A percentile compares a stretch with the other conserved stretches of the same genome.
These are phyloP conservation scores for Phytophthora chlamydospora DNA, from an alignment of 352 stramenopile species.

Conservation along the genomic window DNA sequence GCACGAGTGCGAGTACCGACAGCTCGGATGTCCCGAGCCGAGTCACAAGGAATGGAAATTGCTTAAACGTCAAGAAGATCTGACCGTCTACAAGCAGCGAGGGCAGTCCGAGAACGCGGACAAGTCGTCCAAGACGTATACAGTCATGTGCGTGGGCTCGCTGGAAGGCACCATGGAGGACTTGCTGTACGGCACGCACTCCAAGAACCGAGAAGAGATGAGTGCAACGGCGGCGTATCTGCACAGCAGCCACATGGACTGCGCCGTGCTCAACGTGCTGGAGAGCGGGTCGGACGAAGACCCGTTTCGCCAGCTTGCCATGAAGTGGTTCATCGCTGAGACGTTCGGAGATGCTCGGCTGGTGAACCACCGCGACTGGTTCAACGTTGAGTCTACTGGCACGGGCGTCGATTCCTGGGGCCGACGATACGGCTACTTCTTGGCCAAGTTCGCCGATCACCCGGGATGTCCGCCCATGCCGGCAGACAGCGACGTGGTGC, in stretches of 20 bases:
- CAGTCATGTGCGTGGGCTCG: constrained; percentile 48
- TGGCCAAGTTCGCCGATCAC: constrained; percentile 44
- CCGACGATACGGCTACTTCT: constrained; percentile 59
- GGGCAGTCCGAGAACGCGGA: not conserved
- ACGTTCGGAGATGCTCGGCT: constrained; percentile 45
- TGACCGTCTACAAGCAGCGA: constrained; percentile 34
- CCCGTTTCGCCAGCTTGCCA: constrained; percentile 49
- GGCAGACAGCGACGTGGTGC: constrained; percentile 35
- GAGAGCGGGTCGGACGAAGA: constrained; percentile 42
- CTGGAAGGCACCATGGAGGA: constrained; percentile 60
- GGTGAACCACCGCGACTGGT: constrained; percentile 66
- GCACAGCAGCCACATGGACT: constrained; percentile 48
- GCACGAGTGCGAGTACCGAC: constrained; percentile 46
- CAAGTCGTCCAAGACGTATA: constrained; percentile 26
- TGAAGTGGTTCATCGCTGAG: constrained; percentile 61
- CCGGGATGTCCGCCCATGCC: constrained; percentile 48
- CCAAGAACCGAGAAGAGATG: constrained; percentile 47
- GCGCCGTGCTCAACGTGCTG: constrained; percentile 46
- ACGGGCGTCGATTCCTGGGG: constrained; percentile 40
- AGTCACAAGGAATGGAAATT: constrained; percentile 39
- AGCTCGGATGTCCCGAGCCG: constrained; percentile 28
- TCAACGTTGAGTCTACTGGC: constrained; percentile 64
- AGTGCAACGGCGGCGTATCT: constrained; percentile 41
- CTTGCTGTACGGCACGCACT: constrained; percentile 56
- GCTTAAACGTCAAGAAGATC: constrained; percentile 38